Conservation (phyloP, 139 green algal species). For the Limnomonas spitsbergensis region DNA sequence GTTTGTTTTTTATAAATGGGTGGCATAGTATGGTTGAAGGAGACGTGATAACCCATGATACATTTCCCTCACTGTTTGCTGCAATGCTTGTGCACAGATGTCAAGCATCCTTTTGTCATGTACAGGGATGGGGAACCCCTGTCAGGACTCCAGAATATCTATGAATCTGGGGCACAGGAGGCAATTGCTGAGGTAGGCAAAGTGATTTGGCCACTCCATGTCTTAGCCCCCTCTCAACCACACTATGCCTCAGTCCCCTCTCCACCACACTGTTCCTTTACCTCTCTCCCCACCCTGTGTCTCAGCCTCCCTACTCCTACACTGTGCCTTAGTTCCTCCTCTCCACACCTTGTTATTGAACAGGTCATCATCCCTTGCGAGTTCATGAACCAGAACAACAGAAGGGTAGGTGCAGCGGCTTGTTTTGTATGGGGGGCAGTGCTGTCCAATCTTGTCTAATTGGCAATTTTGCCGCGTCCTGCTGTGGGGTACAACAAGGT, state of each 20-base stretch:
- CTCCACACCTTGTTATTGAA: neutral
- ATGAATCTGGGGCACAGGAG: neutral
- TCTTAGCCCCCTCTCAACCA: neutral
- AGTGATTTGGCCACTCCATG: neutral
- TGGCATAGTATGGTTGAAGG: too few species aligned
- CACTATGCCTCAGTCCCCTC: neutral
- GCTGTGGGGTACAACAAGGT: too few species aligned
- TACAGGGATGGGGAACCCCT: constrained; percentile 8
- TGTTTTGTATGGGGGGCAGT: too few species aligned
- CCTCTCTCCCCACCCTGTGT: neutral
- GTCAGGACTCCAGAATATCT: constrained; percentile 4
- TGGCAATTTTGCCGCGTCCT: too few species aligned
- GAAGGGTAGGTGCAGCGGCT: constrained; percentile 1
- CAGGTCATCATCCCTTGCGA: constrained; percentile 12
- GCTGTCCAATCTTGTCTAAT: too few species aligned
- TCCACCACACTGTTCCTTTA: neutral
- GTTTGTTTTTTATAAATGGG: too few species aligned
- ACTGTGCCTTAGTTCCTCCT: neutral
- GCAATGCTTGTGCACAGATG: neutral
- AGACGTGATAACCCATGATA: too few species aligned
- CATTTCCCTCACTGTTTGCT: neutral
- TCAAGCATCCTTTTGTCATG: neutral
- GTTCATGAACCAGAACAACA: constrained; percentile 9
- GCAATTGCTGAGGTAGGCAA: constrained; percentile 3
- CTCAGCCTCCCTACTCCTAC: neutral